A percentile compares a stretch with the other conserved stretches of the same genome.
Conservation (phyloP, 192 early-diverging fungal species). For the Coemansia brasiliensis region DNA sequence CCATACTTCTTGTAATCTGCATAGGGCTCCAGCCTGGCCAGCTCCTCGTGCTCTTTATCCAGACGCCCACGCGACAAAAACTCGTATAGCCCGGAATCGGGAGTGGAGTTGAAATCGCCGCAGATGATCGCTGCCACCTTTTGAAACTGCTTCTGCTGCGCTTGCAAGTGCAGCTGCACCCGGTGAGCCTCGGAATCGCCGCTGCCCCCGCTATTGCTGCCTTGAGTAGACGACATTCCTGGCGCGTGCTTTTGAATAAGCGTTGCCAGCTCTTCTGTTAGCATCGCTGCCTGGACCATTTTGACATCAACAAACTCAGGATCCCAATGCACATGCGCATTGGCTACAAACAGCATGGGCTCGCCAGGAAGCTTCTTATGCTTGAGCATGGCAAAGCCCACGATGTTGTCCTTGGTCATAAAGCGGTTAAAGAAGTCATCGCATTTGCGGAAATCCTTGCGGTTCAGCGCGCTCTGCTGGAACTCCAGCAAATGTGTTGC, state of each 20-base stretch:
- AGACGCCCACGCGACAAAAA: constrained; percentile 78
- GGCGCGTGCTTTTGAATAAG: constrained; percentile 55
- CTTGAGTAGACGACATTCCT: constrained; percentile 3
- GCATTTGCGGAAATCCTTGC: constrained; percentile 84
- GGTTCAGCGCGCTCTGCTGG: constrained; percentile 85
- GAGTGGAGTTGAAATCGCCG: constrained; percentile 93
- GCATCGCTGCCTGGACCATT: constrained; percentile 90
- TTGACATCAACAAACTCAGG: constrained; percentile 91
- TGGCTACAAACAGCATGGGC: constrained; percentile 73
- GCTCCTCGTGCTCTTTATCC: constrained; percentile 81
- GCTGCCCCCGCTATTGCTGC: constrained; percentile 2
- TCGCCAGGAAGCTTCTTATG: constrained; percentile 69
- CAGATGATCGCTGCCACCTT: constrained; percentile 64
- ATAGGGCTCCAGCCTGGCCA: constrained; percentile 74
- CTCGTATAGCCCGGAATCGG: constrained; percentile 89
- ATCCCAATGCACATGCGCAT: constrained; percentile 95
- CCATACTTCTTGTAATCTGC: constrained; percentile 82
- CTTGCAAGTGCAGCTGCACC: constrained; percentile 43
- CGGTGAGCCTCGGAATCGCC: constrained; percentile 45
- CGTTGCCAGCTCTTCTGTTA: constrained; percentile 85
- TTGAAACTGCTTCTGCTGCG: constrained; percentile 56
- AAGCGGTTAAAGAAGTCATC: constrained; percentile 97
- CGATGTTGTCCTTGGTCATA: constrained; percentile 96
- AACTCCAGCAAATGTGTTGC: constrained; percentile 93
- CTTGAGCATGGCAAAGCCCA: constrained; percentile 79